Evolutionary conservation across 108 stramenopile species (phyloP), one percentile per base, ranked within the genome.

Genomic region (Aureococcus anophagefferens): DNA sequence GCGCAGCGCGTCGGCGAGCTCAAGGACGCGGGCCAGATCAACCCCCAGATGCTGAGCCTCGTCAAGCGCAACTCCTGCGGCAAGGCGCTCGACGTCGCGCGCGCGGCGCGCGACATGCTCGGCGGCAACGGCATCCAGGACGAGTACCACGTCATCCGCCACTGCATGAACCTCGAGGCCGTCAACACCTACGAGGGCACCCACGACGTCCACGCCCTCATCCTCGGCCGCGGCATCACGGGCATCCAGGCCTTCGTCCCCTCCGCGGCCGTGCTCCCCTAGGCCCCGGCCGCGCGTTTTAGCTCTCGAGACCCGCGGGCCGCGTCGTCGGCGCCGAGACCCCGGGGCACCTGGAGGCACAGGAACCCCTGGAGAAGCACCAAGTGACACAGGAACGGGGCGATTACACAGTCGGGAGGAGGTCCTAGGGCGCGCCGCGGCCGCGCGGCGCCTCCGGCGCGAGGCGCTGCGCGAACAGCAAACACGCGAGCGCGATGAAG

Each of bases 171-270:
- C 65, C 72, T 98, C 70, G 96, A 98, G 81, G 94, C 96, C 18
- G 96, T 98, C 62, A 96, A 95, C 81, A 98, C 96, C 0, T 98
- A 98, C 76, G 96, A 98, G 81, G 96, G 96, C 21, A 98, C 96
- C 16, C 94, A 94, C 68, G 96, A 98, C 76, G 84, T 98, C 29
- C 96, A 98, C 74, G 94, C 94, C 33, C 82, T 98, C 63, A 93
- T 98, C 68, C 76, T 98, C 18, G 96, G 96, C 33, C 74, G 93
- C 15, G 92, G 90, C 66, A 93, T 94, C 69, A 94, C 96, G 18
- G 93, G 91, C 13, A 92, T 94, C 65, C 85, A 91, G 35, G 76
- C 89, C 9, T 92, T 94, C 82, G 89, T 87, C 14, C 92, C 92
- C 13, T 44, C 40, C 9, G 40, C 40, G 40, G 40, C 40, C n/a